These are phyloP conservation scores for Gossypium stocksii DNA, from an alignment of 345 rosid genomes.

Conservation along the genomic window DNA sequence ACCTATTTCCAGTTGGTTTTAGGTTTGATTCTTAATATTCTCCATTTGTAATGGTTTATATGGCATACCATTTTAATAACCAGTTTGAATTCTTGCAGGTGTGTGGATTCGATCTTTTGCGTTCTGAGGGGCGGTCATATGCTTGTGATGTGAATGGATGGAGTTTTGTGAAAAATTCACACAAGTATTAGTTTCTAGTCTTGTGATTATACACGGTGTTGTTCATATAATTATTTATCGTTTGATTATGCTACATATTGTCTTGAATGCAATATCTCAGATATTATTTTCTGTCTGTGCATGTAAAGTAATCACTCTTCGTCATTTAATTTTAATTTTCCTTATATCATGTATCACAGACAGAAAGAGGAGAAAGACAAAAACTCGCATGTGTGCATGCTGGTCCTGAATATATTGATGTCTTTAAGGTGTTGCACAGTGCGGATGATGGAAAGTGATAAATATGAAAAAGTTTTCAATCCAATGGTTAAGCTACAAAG, in stretches of 20 bases:
- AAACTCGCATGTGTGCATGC: background rate
- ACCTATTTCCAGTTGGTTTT: background rate
- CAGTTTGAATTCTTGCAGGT: constrained; percentile 51
- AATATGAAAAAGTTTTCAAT: background rate
- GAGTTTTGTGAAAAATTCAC: constrained; percentile 99
- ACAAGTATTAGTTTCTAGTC: constrained; percentile 46
- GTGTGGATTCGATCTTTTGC: constrained; percentile 97
- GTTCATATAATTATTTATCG: background rate
- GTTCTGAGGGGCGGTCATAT: constrained; percentile 92
- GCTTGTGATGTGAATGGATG: constrained; percentile 99
- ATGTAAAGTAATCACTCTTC: background rate
- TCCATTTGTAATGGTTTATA: constrained; percentile 6
- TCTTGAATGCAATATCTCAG: background rate
- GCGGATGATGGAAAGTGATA: background rate
- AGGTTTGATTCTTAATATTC: background rate
- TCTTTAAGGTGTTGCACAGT: background rate
- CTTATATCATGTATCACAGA: background rate
- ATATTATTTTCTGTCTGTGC: background rate
- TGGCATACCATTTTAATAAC: background rate
- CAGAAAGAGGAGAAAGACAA: background rate
- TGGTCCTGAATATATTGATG: background rate
- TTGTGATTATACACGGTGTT: background rate
- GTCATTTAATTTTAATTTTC: background rate
- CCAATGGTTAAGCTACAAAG: background rate
- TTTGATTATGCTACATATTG: background rate